Percentiles rank a stretch among this genome's conserved stretches.
These are phyloP conservation scores for Silene noctiflora DNA, from an alignment of 179 eudicot genomes.

Conservation along the genomic window DNA sequence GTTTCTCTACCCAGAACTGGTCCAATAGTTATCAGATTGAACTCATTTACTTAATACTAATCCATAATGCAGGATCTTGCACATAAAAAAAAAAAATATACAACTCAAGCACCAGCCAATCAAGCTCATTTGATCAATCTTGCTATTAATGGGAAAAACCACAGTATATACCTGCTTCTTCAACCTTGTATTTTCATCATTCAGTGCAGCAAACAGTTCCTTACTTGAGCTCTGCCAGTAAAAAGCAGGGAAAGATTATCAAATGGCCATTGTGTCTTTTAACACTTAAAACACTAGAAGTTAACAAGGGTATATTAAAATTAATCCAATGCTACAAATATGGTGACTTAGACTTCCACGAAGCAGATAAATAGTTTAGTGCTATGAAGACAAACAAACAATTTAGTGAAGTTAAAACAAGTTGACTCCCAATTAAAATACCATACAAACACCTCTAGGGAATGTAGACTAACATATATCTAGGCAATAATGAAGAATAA, in stretches of 20 bases:
- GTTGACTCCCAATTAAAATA: neutral
- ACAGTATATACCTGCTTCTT: conserved; percentile 50
- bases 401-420: neutral
- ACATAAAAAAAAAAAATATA: neutral
- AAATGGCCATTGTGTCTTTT: neutral
- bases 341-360: neutral
- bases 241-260: neutral
- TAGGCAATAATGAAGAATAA: conserved; percentile 12
- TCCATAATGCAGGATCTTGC: neutral
- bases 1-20: neutral
- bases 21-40: neutral
- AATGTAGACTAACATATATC: neutral
- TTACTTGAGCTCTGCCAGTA: conserved; percentile 46
- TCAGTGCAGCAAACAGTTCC: conserved; percentile 44
- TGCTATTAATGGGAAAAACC: conserved; percentile 10
- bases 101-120: neutral
- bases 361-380: neutral
- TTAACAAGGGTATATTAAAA: conserved; percentile 16
- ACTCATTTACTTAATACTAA: neutral
- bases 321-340: neutral
- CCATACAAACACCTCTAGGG: conserved; percentile 3
- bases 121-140: neutral
- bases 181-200: conserved; percentile 46
- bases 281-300: neutral
- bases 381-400: neutral